These are phyloP conservation scores for Phellopilus nigrolimitatus DNA, from an alignment of 1,284 basidiomycete species.

Conservation along the genomic window DNA sequence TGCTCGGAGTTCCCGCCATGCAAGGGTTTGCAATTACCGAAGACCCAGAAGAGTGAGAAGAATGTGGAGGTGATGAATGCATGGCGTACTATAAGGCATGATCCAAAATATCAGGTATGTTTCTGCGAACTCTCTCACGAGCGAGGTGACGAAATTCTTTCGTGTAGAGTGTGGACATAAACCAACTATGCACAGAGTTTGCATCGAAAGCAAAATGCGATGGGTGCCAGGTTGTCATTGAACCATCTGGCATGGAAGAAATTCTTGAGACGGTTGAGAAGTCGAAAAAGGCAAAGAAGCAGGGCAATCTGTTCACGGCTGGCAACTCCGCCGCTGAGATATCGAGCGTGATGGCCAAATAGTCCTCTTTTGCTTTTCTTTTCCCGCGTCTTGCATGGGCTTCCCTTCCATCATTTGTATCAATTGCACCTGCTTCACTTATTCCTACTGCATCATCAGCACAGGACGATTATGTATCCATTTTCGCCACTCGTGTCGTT, in stretches of 20 bases:
- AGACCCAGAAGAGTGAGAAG: slow-evolving; percentile 60
- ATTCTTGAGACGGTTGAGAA: slow-evolving; percentile 52
- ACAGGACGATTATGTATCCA: neutral
- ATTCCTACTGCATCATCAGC: neutral
- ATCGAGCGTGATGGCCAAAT: slow-evolving; percentile 1
- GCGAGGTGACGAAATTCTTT: slow-evolving; percentile 12
- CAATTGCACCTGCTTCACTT: neutral
- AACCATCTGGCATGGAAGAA: slow-evolving; percentile 60
- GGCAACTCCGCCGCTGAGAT: neutral
- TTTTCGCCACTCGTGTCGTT: neutral
- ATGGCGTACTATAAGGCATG: slow-evolving; percentile 67
- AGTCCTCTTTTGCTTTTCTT: neutral
- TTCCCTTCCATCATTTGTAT: neutral
- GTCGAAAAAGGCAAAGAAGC: slow-evolving; percentile 10
- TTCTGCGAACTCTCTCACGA: neutral
- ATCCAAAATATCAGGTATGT: slow-evolving; percentile 66
- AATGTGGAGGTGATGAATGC: slow-evolving; percentile 73
- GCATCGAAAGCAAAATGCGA: slow-evolving; percentile 75
- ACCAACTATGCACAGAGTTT: slow-evolving; percentile 70
- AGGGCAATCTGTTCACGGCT: slow-evolving; percentile 5
- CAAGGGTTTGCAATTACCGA: slow-evolving; percentile 58
- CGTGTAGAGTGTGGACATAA: slow-evolving; percentile 65
- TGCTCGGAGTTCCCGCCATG: slow-evolving; percentile 50
- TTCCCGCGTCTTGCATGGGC: neutral
- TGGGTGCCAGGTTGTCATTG: slow-evolving; percentile 72